Base-by-base conservation (phyloP, 2,329 filamentous ascomycete species). In the Hypoxylon sp. region DNA sequence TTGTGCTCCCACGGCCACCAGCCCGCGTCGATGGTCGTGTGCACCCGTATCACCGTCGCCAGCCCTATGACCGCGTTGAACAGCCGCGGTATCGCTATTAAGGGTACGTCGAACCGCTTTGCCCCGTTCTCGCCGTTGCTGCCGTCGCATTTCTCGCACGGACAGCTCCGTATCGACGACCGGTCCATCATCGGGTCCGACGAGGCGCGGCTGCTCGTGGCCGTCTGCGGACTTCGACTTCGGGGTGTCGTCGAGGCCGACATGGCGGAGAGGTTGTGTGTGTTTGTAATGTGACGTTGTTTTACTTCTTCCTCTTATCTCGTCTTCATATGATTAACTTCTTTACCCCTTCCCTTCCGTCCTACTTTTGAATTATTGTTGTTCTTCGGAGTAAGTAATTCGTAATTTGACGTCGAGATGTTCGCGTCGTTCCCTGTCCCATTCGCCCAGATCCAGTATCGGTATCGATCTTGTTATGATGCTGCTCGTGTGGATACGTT, bases 1-100 rank as follows among this genome's bases (percentile, higher is more conserved):
- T 66, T 65, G 51, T 70, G 63, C 50, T 69, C 63, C 66, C 60
- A 67, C 21, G 64, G 65, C 66, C 65, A 69, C 67, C 67, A 69
- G 26, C 61, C 67, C 7, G 64, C 62, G 46, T 68, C 65, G 31
- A 64, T 62, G 15, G 62, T 58, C 8, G 67, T 66, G 52, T 70
- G 68, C 6, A 69, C 54, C n/a, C 67, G 63, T 11, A 68, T 53
- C 11, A 69, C 63, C 4, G 67, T 67, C 43, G 62, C 64, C n/a
- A 67, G 46, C 38, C 61, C 63, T 15, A 69, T 55, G 7, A 67
- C 20, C 9, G 68, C 60, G 33, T 61, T 67, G 51, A 68, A 53
- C 11, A 64, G 59, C 17, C 67, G 64, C 38, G 64, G 58, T 31
- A 69, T 47, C 18, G 67, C 67, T 56, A 70, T 69, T 33, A 70